These are phyloP conservation scores for Fusarium sp. DNA, from an alignment of 2,329 filamentous ascomycete genomes.

Conservation along the genomic window DNA sequence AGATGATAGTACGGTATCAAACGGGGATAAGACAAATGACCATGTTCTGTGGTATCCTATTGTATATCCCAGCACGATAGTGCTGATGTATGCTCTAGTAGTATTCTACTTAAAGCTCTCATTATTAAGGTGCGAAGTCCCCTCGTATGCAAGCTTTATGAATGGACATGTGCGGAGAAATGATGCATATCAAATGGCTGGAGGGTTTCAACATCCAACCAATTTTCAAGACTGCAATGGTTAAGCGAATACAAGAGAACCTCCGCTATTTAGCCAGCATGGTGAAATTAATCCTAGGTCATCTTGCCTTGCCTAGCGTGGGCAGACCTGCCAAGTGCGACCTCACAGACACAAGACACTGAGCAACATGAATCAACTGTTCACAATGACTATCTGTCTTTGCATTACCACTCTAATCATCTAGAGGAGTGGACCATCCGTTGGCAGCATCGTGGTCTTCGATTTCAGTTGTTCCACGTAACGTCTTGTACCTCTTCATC, in stretches of 20 bases:
- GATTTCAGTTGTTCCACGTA: constrained; percentile 2
- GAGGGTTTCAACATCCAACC: background rate
- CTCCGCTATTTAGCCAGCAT: accelerated
- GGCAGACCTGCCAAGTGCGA: background rate
- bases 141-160: background rate
- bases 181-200: too few species aligned
- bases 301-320: background rate
- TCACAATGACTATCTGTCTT: background rate
- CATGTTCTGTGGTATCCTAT: background rate
- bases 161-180: background rate
- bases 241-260: background rate
- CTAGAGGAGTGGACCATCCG: constrained; percentile 2
- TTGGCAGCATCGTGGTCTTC: constrained; percentile 13
- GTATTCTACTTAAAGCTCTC: background rate
- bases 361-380: accelerated
- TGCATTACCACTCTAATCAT: background rate
- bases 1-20: background rate
- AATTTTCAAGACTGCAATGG: background rate
- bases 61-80: background rate
- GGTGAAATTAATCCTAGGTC: background rate
- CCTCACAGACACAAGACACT: too few species aligned
- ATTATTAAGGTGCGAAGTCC: background rate
- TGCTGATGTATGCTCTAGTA: background rate
- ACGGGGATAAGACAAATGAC: background rate
- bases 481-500: constrained; percentile 8